Evolutionary conservation across 306 rosid species (phyloP).

Genomic region (Comarum palustre): DNA sequence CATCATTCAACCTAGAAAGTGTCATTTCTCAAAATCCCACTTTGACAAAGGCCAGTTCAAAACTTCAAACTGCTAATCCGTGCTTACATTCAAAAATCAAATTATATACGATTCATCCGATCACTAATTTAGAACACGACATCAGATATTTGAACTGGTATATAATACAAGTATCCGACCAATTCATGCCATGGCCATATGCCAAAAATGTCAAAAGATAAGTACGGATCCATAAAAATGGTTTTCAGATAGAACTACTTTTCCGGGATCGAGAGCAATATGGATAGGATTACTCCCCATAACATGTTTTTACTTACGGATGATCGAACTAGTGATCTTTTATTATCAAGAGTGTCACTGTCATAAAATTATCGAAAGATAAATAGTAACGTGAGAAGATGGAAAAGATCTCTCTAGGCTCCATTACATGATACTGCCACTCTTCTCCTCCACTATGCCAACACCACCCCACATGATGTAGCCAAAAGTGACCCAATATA

Average conservation of each 20-base stretch:
- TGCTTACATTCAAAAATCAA: no score
- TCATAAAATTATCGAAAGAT: no score
- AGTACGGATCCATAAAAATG: no score
- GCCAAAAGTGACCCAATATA: conserved; percentile 9
- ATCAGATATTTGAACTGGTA: no score
- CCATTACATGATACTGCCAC: conserved; percentile 9
- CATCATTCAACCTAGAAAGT: conserved; percentile 9
- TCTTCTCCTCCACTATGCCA: conserved; percentile 2
- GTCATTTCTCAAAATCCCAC: neutral
- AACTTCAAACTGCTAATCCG: neutral
- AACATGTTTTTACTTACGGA: no score
- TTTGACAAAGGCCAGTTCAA: neutral
- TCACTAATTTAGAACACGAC: no score
- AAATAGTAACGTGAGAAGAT: conserved; percentile 17
- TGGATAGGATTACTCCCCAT: no score
- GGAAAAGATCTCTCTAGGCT: conserved; percentile 5
- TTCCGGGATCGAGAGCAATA: no score
- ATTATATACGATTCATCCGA: neutral
- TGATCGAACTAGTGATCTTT: no score
- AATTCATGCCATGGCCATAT: conserved; percentile 16
- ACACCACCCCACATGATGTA: conserved; percentile 2
- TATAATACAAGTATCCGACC: neutral
- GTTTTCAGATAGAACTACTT: no score
- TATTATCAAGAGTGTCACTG: no score
- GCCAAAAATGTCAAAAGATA: conserved; percentile 13